Percentiles rank a stretch among this genome's conserved stretches.
Evolutionary conservation across 2,329 filamentous ascomycete species (phyloP).

Genomic region (Botryotinia convoluta): DNA sequence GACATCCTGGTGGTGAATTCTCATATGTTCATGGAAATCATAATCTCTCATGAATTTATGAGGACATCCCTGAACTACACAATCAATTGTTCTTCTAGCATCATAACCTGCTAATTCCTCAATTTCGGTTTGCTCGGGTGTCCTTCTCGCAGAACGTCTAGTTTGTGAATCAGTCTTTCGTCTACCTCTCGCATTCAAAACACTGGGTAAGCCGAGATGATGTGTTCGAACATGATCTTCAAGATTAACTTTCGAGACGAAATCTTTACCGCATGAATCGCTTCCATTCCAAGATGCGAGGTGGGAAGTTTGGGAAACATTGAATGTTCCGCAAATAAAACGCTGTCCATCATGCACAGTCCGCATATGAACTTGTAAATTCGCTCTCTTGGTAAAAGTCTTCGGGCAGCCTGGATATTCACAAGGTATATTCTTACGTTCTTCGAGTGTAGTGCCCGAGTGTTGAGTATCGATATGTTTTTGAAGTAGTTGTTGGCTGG

Average conservation of each 20-base stretch:
- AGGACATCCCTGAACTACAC: conserved; percentile 49
- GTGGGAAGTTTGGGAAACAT: conserved; percentile 55
- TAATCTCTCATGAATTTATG: conserved; percentile 56
- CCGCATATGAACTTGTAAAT: conserved; percentile 75
- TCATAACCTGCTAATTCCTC: conserved; percentile 54
- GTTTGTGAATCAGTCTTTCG: conserved; percentile 25
- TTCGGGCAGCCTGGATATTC: conserved; percentile 66
- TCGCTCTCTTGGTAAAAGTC: conserved; percentile 79
- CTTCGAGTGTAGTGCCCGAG: conserved; percentile 57
- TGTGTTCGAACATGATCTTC: conserved; percentile 82
- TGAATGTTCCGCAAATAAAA: conserved; percentile 74
- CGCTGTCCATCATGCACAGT: conserved; percentile 72
- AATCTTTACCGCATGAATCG: conserved; percentile 71
- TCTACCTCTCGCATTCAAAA: conserved; percentile 41
- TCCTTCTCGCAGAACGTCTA: not conserved
- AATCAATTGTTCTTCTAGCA: conserved; percentile 46
- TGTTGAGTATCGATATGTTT: conserved; percentile 78
- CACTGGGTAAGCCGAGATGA: conserved; percentile 63
- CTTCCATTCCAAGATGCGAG: conserved; percentile 62
- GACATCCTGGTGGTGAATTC: conserved; percentile 41
- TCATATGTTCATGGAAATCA: conserved; percentile 56
- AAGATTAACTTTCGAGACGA: conserved; percentile 73
- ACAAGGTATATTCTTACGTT: conserved; percentile 66
- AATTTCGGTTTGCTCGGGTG: conserved; percentile 35
- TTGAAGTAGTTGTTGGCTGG: conserved; percentile 64